Percentiles rank a stretch among this genome's conserved stretches.
Evolutionary conservation across 2,329 filamentous ascomycete genomes (phyloP).

Genomic region (Monilinia fructicola): DNA sequence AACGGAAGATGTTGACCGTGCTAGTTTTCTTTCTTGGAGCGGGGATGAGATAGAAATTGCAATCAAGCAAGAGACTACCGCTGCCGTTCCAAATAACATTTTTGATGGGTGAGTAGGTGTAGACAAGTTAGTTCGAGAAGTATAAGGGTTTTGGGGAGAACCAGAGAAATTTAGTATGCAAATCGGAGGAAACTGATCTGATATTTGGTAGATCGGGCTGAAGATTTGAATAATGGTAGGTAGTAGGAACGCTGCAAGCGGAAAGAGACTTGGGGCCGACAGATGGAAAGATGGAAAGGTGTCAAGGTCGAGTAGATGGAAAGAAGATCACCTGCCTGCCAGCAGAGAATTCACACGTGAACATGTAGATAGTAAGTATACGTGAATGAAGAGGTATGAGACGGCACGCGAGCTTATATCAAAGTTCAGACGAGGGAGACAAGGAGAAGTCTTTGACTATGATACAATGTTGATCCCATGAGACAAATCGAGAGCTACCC

Average conservation of each 20-base stretch:
- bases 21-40: background rate
- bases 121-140: background rate
- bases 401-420: background rate
- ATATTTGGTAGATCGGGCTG: background rate
- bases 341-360: background rate
- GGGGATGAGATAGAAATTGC: conserved; percentile 1
- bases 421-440: background rate
- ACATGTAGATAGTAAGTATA: conserved; percentile 1
- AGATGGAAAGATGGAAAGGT: background rate
- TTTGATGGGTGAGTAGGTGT: background rate
- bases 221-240: background rate
- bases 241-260: background rate
- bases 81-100: background rate
- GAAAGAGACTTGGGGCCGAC: background rate
- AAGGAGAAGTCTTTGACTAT: background rate
- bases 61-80: background rate
- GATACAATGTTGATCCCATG: background rate
- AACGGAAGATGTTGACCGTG: conserved; percentile 39
- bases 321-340: background rate
- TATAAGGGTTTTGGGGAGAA: no score
- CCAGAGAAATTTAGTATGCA: background rate
- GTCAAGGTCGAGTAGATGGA: background rate
- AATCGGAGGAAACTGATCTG: background rate
- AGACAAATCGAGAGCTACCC: background rate
- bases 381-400: background rate